Base-by-base conservation (phyloP, 768 basidiomycete species). In the Psilocybe cubensis region DNA sequence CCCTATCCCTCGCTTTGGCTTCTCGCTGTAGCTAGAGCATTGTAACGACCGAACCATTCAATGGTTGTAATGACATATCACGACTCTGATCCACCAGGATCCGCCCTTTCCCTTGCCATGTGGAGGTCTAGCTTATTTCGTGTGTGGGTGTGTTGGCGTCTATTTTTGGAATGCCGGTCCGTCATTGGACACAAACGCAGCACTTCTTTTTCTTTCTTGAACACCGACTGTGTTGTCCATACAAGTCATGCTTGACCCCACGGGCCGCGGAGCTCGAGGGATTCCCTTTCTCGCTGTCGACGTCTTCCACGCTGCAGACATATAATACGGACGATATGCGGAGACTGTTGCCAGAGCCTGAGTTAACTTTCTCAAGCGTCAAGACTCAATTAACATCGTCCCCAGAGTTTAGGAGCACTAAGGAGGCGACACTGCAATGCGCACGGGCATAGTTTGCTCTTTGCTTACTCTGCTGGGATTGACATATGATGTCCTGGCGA, bases 401-500 rank as follows among this genome's bases (percentile, higher is more conserved):
- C n/a, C 35, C n/a, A 33, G 12, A 38, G 35, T 0, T n/a, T n/a
- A n/a, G n/a, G n/a, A n/a, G n/a, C n/a, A n/a, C n/a, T n/a, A 14
- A 6, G 2, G 5, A 38, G 4, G n/a, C 8, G 35, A 4, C 35
- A 1, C 12, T 38, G n/a, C 12, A 25, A 49, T 12, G 23, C 23
- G 42, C 42, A 21, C 18, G 8, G 17, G 20, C 11, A 14, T n/a
- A 14, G 48, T 43, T n/a, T 20, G 25, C 17, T 24, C 43, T 4
- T 17, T 43, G 40, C 12, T 29, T 17, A 25, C 25, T 2, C 20
- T 57, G 5, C 6, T 42, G 12, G 27, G 40, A 2, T 43, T 49
- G 38, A 17, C 56, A 1, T 42, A 33, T 9, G 24, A 38, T 18
- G 50, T 20, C 10, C 33, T 59, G 4, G 72, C 76, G 7, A 72